Percentiles rank a stretch among this genome's conserved stretches.
Evolutionary conservation across 2,329 filamentous ascomycete genomes (phyloP).

Genomic region (Coniochaeta hoffmannii): DNA sequence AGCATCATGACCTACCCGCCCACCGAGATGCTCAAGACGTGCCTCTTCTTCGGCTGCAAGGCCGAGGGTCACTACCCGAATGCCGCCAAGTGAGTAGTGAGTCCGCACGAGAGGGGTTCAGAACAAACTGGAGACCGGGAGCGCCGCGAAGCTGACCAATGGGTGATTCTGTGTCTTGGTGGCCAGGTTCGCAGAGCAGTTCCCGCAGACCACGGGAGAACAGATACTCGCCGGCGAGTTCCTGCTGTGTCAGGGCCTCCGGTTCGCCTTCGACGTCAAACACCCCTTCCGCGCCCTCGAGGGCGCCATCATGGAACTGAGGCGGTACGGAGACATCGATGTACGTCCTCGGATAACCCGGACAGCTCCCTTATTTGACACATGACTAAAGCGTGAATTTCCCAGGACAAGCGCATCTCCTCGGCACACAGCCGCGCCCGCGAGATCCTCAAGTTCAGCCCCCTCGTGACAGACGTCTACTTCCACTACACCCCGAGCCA

Average conservation of each 20-base stretch:
- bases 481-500: constrained; percentile 94
- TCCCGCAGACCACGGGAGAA: constrained; percentile 65
- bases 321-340: constrained; percentile 57
- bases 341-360: constrained; percentile 20
- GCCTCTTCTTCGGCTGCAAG: constrained; percentile 89
- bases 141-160: too few species aligned
- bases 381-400: constrained; percentile 5
- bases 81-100: constrained; percentile 28
- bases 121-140: too few species aligned
- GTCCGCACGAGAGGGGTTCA: background rate
- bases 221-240: constrained; percentile 89
- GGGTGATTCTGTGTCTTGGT: too few species aligned
- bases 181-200: constrained; percentile 57
- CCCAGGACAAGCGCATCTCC: constrained; percentile 34
- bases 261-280: constrained; percentile 88
- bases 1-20: constrained; percentile 95
- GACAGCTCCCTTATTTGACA: background rate
- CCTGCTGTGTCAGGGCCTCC: constrained; percentile 80
- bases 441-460: constrained; percentile 68
- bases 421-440: constrained; percentile 67
- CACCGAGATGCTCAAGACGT: constrained; percentile 79
- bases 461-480: constrained; percentile 88
- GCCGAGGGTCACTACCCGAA: constrained; percentile 71
- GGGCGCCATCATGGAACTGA: constrained; percentile 76
- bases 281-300: constrained; percentile 87